phyloP scores from a whole-genome alignment of 139 green algal genomes.

The Tetradesmus obliquus region DNA sequence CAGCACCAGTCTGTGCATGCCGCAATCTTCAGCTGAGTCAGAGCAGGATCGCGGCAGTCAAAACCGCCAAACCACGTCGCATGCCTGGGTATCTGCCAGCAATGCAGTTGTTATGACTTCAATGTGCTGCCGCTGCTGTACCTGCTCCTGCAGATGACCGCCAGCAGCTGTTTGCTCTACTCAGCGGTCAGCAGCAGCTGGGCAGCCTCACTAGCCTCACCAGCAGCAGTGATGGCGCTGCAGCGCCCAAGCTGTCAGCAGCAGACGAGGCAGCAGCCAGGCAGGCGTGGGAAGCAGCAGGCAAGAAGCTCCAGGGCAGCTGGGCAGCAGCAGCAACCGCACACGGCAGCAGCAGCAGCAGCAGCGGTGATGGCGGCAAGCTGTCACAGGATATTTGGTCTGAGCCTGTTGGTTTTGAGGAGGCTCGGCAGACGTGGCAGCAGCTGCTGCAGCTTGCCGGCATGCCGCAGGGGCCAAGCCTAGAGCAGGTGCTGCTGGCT shows the following conservation, averaged over 20 bases:
- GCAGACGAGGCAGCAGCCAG: constrained; percentile 25
- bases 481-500: constrained; percentile 36
- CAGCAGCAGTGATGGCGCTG: neutral
- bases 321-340: constrained; percentile 23
- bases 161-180: constrained; percentile 1
- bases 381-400: neutral
- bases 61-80: too few relatives aligned
- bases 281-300: constrained; percentile 12
- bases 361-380: neutral
- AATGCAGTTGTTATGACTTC: neutral
- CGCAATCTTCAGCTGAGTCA: too few relatives aligned
- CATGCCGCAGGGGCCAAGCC: neutral
- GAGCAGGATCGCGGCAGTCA: too few relatives aligned
- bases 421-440: constrained; percentile 23
- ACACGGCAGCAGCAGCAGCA: neutral
- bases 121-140: neutral
- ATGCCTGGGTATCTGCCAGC: too few relatives aligned
- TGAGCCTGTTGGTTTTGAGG: neutral
- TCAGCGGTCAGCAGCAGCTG: constrained; percentile 37
- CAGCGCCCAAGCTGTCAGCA: neutral
- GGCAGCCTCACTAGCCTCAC: neutral
- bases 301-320: neutral
- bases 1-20: too few relatives aligned
- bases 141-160: constrained; percentile 35
- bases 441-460: constrained; percentile 37